Percentiles rank a stretch among this genome's conserved stretches.
phyloP scores from a whole-genome alignment of 2,329 filamentous ascomycete species.

The Ophiostoma himal-ulmi region DNA sequence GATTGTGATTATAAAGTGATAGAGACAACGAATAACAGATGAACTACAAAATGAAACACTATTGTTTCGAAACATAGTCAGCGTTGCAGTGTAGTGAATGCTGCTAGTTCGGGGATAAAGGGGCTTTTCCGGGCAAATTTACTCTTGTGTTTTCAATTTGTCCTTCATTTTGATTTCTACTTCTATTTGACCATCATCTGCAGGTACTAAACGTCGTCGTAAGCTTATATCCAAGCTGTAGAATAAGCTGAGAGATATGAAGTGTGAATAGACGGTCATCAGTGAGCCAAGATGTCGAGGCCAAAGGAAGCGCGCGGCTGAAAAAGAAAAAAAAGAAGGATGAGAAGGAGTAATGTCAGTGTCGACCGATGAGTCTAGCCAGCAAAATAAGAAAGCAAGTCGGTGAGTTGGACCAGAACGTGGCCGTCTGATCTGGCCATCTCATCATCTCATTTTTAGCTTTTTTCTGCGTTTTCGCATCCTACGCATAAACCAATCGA shows the following conservation, averaged over 20 bases:
- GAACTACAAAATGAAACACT: background rate
- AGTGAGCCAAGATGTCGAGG: background rate
- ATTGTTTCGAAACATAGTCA: background rate
- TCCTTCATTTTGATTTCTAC: background rate
- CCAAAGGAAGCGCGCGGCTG: background rate
- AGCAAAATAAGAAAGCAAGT: background rate
- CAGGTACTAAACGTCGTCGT: background rate
- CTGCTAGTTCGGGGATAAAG: slow-evolving; percentile 1
- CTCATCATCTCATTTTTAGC: background rate
- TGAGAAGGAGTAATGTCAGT: background rate
- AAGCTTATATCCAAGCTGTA: background rate
- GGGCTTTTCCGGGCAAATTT: background rate
- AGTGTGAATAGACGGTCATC: background rate
- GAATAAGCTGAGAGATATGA: background rate
- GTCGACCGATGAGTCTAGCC: background rate
- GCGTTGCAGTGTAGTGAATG: background rate
- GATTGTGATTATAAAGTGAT: background rate
- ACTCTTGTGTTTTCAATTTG: background rate
- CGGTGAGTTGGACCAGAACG: background rate
- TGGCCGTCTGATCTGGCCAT: background rate
- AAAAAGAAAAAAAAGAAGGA: background rate
- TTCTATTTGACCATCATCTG: background rate
- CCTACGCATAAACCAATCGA: background rate
- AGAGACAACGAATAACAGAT: background rate
- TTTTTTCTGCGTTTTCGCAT: background rate